Base-by-base conservation (phyloP, 139 green algal genomes). In the Closterium sp. region DNA sequence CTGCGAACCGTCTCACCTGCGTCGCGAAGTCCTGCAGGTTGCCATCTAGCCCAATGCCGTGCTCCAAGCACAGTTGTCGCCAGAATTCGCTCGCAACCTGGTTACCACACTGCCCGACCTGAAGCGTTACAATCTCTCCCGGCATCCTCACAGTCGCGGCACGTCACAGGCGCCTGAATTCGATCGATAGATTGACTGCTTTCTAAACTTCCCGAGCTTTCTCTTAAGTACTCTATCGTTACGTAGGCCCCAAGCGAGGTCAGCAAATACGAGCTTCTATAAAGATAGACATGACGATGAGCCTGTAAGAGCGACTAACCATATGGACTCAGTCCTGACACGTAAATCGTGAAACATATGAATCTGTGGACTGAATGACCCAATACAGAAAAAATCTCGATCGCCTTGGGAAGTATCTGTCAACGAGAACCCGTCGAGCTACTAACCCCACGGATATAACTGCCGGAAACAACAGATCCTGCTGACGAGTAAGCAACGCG, bases 11-110 rank as follows among this genome's bases (percentile, higher is more conserved):
- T 6, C 19, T 27, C 17, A 79, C 62, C 62, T 79, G 31, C 7
- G 92, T 93, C 17, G 92, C 92, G 86, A 92, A 95, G 31, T 95
- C 92, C 88, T 99, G 96, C 21, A 99, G 93, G 22, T 98, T 97
- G 32, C 98, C 98, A 88, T 99, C 97, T 84, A 98, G 99, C 92
- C 95, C 97, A 91, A 99, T 99, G 4, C 98, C 98, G 92, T 99
- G 98, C 95, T 99, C 98, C 86, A 94, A 86, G 92, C 98, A 99
- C 29, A 99, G 96, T 97, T 98, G 30, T 30, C 97, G 96, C 98
- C 98, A 99, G 91, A 99, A 99, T 95, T 99, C 97, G 11, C 96
- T 96, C 86, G 98, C 98, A 21, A 99, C 97, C 96, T 99, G 98
- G 91, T 99, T 99, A 10, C 98, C 98, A 91, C 98, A 99, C 93